phyloP scores from a whole-genome alignment of 2,329 filamentous ascomycete species.

The Juglanconis sp. region DNA sequence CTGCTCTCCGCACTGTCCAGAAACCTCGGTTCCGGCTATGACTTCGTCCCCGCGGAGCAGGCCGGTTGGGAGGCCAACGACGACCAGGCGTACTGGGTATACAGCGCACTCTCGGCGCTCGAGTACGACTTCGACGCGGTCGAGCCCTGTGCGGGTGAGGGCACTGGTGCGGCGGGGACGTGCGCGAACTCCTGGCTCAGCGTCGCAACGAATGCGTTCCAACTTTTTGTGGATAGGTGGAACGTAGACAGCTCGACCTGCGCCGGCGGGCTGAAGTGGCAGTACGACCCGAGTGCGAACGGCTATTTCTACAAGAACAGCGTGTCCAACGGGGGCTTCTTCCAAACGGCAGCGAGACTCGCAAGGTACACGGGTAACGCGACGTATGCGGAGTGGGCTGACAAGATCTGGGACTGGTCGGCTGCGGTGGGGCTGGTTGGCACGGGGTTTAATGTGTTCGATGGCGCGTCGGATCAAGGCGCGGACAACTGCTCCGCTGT shows the following conservation, averaged over 20 bases:
- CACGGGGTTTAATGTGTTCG: conserved; percentile 41
- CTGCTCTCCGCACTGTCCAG: conserved; percentile 65
- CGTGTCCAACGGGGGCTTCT: conserved; percentile 46
- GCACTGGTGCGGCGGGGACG: not conserved
- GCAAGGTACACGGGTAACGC: conserved; percentile 63
- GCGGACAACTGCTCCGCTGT: conserved; percentile 40
- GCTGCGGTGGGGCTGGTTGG: conserved; percentile 40
- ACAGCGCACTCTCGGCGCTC: conserved; percentile 64
- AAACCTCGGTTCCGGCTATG: conserved; percentile 65
- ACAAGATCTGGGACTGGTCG: conserved; percentile 56
- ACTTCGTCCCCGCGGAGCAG: conserved; percentile 73
- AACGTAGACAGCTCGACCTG: conserved; percentile 62
- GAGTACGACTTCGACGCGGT: conserved; percentile 61
- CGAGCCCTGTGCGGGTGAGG: conserved; percentile 29
- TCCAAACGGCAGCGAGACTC: conserved; percentile 52
- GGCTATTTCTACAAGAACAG: conserved; percentile 56
- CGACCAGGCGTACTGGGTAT: conserved; percentile 68
- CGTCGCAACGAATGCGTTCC: conserved; percentile 74
- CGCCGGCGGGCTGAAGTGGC: conserved; percentile 71
- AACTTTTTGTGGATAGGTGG: conserved; percentile 70
- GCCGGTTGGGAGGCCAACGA: conserved; percentile 65
- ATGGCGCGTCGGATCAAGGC: conserved; percentile 48
- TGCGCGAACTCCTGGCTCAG: conserved; percentile 60
- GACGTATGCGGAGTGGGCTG: conserved; percentile 60
- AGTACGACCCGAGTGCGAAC: conserved; percentile 74